Evolutionary conservation across 2,329 filamentous ascomycete species (phyloP), one percentile per base, ranked within the genome.

Genomic region (Epichloe sibirici): DNA sequence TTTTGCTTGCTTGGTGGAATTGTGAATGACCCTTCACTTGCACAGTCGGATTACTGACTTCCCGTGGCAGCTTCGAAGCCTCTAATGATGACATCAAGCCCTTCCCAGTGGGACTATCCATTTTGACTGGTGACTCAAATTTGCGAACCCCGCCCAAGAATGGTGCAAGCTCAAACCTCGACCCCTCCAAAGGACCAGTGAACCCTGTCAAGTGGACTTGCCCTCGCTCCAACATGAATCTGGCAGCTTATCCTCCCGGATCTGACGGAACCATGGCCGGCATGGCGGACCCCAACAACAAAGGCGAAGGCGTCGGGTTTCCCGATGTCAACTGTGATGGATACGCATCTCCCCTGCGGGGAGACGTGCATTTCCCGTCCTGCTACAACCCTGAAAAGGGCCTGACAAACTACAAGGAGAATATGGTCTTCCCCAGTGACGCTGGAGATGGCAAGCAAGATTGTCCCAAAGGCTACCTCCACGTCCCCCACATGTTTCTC

Each of bases 61-160:
- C 11, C 13, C 13, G 11, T 34, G 31, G 3, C 57, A 72, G 74
- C 68, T 83, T 84, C 65, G 80, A 84, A 58, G 61, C 71, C 44
- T 79, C 80, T 58, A 75, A 83, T 57, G 83, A 88, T 60, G 73
- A 82, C 25, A 77, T 88, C 63, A 74, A 77, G 59, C 74, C 85
- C 13, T 90, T 89, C 71, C 87, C 86, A 11, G 63, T 75, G 9
- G 84, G 83, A 21, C 76, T 91, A 58, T 79, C 82, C 63, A 88
- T 91, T 73, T 61, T 90, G 52, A 80, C 76, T 55, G 87, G 87
- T 49, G 74, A 88, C 61, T 69, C 79, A 12, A 73, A 65, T 62
- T 71, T 75, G 54, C 78, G 85, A 51, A 71, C 75, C 21, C 76
- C 77, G 56, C 82, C 82, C n/a, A 64, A 68, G 42, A 71, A 71